phyloP scores from a whole-genome alignment of 73 alveolate genomes.

The Paramecium sexaurelia region DNA sequence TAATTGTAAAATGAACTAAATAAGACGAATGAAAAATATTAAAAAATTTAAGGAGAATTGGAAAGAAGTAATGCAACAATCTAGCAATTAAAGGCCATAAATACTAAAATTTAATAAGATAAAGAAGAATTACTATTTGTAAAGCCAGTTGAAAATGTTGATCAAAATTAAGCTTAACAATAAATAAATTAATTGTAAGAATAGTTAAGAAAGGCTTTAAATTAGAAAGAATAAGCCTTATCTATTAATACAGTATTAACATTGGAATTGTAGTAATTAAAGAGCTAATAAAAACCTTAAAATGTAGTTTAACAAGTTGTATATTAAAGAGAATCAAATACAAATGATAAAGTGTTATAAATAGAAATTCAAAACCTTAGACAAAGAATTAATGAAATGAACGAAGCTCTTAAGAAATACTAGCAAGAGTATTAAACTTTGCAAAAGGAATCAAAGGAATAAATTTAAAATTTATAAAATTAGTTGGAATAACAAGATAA shows the following conservation, averaged over 20 bases:
- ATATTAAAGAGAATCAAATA: not conserved
- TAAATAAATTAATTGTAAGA: not conserved
- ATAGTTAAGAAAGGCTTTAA: not conserved
- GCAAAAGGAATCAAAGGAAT: not conserved
- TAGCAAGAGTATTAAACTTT: not conserved
- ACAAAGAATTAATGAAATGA: not conserved
- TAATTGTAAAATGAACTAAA: not conserved
- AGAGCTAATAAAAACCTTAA: not conserved
- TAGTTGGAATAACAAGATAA: not conserved
- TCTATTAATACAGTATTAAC: not conserved
- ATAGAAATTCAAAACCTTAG: not conserved
- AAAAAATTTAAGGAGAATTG: not conserved
- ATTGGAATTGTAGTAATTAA: not conserved
- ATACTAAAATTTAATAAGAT: not conserved
- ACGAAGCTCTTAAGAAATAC: not conserved
- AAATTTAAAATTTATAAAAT: not conserved
- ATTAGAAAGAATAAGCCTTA: not conserved
- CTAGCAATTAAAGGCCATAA: not conserved
- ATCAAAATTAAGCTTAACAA: not conserved
- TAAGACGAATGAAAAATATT: not conserved
- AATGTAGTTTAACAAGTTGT: not conserved
- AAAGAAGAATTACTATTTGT: not conserved
- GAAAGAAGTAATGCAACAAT: not conserved
- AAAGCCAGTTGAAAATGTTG: not conserved
- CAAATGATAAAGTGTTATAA: not conserved